phyloP scores from a whole-genome alignment of 192 early-diverging fungal genomes.

The Gonapodya prolifera region DNA sequence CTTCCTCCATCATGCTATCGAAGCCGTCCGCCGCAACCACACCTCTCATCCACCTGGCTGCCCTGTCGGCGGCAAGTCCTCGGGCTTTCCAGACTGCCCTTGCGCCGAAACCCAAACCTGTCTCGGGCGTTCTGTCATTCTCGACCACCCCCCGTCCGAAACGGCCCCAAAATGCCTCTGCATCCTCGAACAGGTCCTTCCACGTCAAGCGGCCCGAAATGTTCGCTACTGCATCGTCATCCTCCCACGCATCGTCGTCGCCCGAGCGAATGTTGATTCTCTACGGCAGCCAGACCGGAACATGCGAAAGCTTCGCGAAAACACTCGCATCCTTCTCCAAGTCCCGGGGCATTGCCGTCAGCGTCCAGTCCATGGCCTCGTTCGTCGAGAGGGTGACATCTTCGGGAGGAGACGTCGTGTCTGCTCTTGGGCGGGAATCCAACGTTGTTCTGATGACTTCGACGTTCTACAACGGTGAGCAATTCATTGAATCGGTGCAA shows the following conservation, averaged over 20 bases:
- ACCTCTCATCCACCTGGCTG: no score
- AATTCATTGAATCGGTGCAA: no score
- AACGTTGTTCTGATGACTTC: background rate
- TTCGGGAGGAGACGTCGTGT: background rate
- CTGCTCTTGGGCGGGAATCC: background rate
- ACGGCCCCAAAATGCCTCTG: background rate
- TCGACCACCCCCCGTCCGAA: background rate
- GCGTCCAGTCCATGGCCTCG: background rate
- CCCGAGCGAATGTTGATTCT: background rate
- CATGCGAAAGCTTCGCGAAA: background rate
- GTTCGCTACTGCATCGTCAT: no score
- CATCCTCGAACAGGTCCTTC: no score
- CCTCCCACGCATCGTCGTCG: no score
- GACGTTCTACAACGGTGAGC: conserved; percentile 4
- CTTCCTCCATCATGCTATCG: no score
- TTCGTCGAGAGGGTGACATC: background rate
- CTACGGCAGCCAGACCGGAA: background rate
- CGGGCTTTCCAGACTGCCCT: no score
- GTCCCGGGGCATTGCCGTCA: background rate
- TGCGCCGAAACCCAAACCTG: no score
- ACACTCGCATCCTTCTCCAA: background rate
- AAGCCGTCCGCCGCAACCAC: no score
- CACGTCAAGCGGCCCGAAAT: no score
- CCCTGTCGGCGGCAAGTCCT: no score
- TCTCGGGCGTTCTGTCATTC: background rate